Evolutionary conservation across 208 protist genomes (phyloP).

Genomic region (Trypanosoma vivax): DNA sequence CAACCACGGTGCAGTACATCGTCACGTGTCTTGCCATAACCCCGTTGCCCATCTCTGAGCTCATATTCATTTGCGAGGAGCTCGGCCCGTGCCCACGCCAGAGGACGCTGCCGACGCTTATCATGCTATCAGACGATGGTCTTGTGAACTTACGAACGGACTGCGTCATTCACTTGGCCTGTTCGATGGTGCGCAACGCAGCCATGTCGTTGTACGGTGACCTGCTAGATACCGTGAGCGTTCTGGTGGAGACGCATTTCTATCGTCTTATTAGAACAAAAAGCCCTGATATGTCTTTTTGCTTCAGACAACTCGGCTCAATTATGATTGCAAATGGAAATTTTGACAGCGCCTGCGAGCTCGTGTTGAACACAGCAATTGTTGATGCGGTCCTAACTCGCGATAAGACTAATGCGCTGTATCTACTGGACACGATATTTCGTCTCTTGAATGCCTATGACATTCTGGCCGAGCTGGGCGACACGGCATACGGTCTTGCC

Average conservation of each 20-base stretch:
- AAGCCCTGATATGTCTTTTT: conserved; percentile 54
- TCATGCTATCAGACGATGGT: conserved; percentile 55
- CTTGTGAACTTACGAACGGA: conserved; percentile 43
- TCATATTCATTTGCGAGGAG: conserved; percentile 73
- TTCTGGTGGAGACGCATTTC: conserved; percentile 72
- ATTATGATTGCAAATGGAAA: conserved; percentile 72
- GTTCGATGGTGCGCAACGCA: conserved; percentile 30
- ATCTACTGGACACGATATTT: conserved; percentile 60
- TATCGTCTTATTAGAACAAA: conserved; percentile 62
- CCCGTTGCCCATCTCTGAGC: conserved; percentile 57
- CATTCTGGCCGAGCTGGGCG: conserved; percentile 46
- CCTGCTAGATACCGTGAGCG: conserved; percentile 47
- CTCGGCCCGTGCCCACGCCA: conserved; percentile 54
- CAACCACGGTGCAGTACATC: conserved; percentile 47
- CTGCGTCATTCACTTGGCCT: conserved; percentile 39
- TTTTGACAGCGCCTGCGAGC: conserved; percentile 31
- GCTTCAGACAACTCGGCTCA: conserved; percentile 48
- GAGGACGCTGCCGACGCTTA: conserved; percentile 51
- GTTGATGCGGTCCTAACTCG: conserved; percentile 47
- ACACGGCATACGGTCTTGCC: neutral
- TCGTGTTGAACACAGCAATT: conserved; percentile 44
- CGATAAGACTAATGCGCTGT: conserved; percentile 21
- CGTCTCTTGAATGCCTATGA: conserved; percentile 52
- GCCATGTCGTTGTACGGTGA: conserved; percentile 37
- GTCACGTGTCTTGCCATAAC: conserved; percentile 40